Evolutionary conservation across 768 basidiomycete species (phyloP).

Genomic region (Lepiota venenata): DNA sequence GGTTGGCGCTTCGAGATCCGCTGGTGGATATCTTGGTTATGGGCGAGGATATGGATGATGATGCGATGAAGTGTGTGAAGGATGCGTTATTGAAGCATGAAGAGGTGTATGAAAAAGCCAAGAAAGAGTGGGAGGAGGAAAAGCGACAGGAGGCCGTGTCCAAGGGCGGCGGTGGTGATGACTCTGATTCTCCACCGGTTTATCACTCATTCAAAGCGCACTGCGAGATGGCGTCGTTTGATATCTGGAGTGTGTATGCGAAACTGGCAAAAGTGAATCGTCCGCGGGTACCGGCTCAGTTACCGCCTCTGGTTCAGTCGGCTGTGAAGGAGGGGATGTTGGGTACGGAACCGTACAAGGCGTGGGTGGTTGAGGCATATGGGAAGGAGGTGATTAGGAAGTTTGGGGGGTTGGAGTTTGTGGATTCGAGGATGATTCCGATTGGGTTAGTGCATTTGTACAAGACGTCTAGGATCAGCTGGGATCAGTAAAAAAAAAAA

Average conservation of each 20-base stretch:
- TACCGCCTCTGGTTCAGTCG: slow-evolving; percentile 3
- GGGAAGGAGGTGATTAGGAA: slow-evolving; percentile 35
- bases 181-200: not conserved
- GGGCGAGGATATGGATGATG: slow-evolving; percentile 12
- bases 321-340: slow-evolving; percentile 9
- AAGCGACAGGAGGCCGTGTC: not conserved
- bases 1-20: slow-evolving; percentile 33
- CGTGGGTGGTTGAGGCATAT: slow-evolving; percentile 36
- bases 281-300: not conserved
- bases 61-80: slow-evolving; percentile 12
- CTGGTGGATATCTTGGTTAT: slow-evolving; percentile 34
- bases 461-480: slow-evolving; percentile 28
- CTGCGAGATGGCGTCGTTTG: not conserved
- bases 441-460: slow-evolving; percentile 39
- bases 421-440: slow-evolving; percentile 37
- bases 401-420: slow-evolving; percentile 36
- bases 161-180: not conserved
- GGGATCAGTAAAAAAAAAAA: slow-evolving; percentile 32
- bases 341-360: slow-evolving; percentile 25
- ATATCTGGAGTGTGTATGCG: not conserved
- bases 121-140: not conserved
- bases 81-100: slow-evolving; percentile 1
- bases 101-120: slow-evolving; percentile 2
- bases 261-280: not conserved
- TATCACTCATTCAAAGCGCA: not conserved